phyloP scores from a whole-genome alignment of 805 yeast genomes.

The Myxozyma sirexii region DNA sequence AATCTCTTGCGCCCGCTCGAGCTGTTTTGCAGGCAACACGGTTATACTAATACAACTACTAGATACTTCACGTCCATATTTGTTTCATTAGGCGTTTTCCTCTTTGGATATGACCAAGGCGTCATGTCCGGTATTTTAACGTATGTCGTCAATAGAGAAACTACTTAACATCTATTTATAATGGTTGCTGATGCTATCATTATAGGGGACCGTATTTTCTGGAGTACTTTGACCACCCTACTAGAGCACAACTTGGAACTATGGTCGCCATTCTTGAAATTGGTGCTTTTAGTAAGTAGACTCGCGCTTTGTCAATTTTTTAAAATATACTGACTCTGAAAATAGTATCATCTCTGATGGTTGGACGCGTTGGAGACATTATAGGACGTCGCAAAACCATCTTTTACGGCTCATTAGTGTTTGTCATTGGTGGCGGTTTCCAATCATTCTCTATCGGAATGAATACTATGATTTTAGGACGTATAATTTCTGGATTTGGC shows the following conservation, averaged over 20 bases:
- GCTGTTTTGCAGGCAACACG: not conserved
- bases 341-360: conserved; percentile 66
- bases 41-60: not conserved
- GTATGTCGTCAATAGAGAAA: conserved; percentile 15
- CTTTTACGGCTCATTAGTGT: conserved; percentile 73
- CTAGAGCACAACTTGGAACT: conserved; percentile 74
- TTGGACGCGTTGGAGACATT: conserved; percentile 75
- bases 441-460: conserved; percentile 66
- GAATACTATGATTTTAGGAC: conserved; percentile 64
- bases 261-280: conserved; percentile 87
- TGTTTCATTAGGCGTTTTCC: conserved; percentile 55
- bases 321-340: conserved; percentile 39
- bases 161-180: not conserved
- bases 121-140: conserved; percentile 87
- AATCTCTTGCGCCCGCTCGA: conserved; percentile 36
- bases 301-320: not conserved
- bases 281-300: conserved; percentile 57
- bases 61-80: conserved; percentile 48
- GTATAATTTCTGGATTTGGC: conserved; percentile 82
- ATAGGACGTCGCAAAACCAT: conserved; percentile 81
- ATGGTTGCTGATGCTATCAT: not conserved
- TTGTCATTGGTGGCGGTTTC: conserved; percentile 74
- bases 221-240: conserved; percentile 70
- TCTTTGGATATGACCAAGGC: conserved; percentile 86
- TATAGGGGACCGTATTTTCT: conserved; percentile 61